Conservation (phyloP, 2,329 filamentous ascomycete species). For the Phaeosphaeriaceae sp. region DNA sequence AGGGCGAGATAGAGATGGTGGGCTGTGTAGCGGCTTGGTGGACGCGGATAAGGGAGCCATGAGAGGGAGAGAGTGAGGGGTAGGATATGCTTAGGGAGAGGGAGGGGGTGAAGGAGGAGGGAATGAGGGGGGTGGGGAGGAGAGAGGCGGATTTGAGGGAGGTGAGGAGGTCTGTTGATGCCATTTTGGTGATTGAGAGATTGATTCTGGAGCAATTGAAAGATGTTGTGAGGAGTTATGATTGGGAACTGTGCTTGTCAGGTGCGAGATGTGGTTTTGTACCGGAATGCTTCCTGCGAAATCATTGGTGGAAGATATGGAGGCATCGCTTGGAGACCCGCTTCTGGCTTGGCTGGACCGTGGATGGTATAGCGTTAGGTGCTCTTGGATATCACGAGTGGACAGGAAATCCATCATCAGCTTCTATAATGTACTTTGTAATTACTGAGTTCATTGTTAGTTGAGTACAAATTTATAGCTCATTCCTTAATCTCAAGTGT, state of each 20-base stretch:
- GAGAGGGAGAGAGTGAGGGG: constrained; percentile 23
- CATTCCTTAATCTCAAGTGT: too few relatives aligned
- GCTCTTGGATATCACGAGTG: neutral
- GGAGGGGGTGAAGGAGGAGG: constrained; percentile 52
- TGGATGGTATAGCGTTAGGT: neutral
- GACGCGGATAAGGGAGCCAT: constrained; percentile 46
- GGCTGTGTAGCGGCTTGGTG: constrained; percentile 33
- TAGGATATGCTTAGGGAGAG: constrained; percentile 50
- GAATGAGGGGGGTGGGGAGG: constrained; percentile 49
- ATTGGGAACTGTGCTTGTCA: neutral
- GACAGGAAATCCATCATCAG: too few relatives aligned
- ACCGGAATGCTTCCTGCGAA: neutral
- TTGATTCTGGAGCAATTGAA: neutral
- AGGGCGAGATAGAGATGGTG: constrained; percentile 34
- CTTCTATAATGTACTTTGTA: too few relatives aligned
- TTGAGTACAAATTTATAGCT: too few relatives aligned
- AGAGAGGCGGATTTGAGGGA: constrained; percentile 34
- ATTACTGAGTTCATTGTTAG: too few relatives aligned
- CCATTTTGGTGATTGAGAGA: neutral
- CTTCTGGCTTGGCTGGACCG: constrained; percentile 2
- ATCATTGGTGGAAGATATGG: constrained; percentile 4
- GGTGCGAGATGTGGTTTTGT: constrained; percentile 2
- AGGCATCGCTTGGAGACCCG: constrained; percentile 1
- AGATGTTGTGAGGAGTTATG: neutral
- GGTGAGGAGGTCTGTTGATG: constrained; percentile 21